Conservation (phyloP, 768 basidiomycete species). For the Phaeotremella fagi region DNA sequence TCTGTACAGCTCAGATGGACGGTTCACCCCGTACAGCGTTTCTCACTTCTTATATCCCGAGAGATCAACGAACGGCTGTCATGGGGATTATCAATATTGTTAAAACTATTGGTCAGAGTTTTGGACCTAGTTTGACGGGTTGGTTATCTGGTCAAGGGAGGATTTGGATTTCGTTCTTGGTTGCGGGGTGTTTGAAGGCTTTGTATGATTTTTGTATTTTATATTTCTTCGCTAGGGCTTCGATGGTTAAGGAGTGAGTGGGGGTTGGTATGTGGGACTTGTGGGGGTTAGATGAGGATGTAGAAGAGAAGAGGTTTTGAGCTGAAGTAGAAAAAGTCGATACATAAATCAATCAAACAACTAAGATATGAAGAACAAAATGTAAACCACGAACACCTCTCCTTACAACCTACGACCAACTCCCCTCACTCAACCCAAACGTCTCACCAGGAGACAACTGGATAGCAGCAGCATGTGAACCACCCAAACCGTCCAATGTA, state of each 20-base stretch:
- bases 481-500: conserved; percentile 14
- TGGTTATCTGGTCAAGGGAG: conserved; percentile 14
- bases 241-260: too few species aligned
- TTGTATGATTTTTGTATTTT: conserved; percentile 32
- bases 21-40: conserved; percentile 36
- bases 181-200: conserved; percentile 21
- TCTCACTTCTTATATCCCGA: conserved; percentile 24
- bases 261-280: too few species aligned
- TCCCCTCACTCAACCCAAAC: conserved; percentile 7
- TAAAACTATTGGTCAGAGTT: conserved; percentile 21
- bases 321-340: too few species aligned
- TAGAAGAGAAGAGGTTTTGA: too few species aligned
- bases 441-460: conserved; percentile 14
- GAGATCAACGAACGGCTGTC: conserved; percentile 33
- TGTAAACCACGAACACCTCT: not conserved
- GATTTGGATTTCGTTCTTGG: conserved; percentile 33
- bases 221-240: too few species aligned
- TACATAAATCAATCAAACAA: too few species aligned
- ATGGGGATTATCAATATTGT: conserved; percentile 32
- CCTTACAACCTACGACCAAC: not conserved
- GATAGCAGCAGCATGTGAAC: conserved; percentile 7
- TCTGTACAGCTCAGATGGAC: conserved; percentile 38
- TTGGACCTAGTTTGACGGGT: conserved; percentile 33
- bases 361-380: too few species aligned
- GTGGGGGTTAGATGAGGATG: too few species aligned